Evolutionary conservation across 2,329 filamentous ascomycete genomes (phyloP).

Genomic region (Nemania abortiva): DNA sequence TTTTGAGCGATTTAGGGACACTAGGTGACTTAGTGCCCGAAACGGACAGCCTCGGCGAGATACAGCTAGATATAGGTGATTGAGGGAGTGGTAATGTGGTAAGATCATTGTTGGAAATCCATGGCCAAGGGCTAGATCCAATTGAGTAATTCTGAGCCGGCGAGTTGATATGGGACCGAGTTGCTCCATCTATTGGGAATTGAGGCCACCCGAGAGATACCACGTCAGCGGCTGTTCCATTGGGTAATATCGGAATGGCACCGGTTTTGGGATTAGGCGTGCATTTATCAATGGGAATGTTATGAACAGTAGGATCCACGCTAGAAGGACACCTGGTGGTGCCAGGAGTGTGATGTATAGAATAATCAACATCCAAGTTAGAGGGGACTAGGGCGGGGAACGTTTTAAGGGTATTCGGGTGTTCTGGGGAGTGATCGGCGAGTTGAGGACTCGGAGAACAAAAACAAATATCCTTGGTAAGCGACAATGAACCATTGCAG

Average conservation of each 20-base stretch:
- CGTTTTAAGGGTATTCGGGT: background rate
- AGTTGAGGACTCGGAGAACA: constrained; percentile 2
- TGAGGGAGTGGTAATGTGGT: background rate
- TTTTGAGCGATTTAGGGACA: background rate
- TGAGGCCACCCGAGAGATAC: background rate
- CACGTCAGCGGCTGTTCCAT: background rate
- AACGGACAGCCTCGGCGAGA: background rate
- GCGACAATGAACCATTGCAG: background rate
- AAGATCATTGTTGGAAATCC: background rate
- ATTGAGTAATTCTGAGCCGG: background rate
- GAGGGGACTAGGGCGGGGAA: background rate
- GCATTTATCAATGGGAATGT: background rate
- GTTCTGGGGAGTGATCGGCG: background rate
- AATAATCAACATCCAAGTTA: background rate
- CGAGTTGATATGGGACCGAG: background rate
- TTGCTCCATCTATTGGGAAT: constrained; percentile 1
- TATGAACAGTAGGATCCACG: background rate
- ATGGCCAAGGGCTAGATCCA: background rate
- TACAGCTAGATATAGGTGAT: background rate
- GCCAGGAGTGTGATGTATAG: background rate
- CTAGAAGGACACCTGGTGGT: background rate
- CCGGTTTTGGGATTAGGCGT: background rate
- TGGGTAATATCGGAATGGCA: background rate
- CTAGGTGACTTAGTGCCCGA: background rate
- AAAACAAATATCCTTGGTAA: background rate